Conservation (phyloP, 768 basidiomycete species). For the Hortiboletus flavorubellus region DNA sequence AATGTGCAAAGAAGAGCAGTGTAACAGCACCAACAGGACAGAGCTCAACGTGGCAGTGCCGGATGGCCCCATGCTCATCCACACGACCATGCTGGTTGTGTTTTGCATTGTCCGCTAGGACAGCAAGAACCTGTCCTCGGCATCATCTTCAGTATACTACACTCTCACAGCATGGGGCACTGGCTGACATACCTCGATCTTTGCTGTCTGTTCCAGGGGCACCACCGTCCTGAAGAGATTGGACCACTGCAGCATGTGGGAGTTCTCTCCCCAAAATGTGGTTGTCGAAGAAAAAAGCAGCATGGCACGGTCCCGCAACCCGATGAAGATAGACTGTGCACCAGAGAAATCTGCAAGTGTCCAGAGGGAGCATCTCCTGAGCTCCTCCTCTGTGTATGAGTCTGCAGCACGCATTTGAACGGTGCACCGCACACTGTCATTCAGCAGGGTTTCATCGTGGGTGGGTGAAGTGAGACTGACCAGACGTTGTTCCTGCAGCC, state of each 20-base stretch:
- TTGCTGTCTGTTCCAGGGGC: neutral
- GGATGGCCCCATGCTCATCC: conserved; percentile 32
- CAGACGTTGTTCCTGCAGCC: neutral
- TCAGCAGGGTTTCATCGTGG: no score
- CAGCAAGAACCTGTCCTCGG: conserved; percentile 23
- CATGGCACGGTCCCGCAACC: neutral
- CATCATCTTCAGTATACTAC: neutral
- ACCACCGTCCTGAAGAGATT: neutral
- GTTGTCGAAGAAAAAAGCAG: neutral
- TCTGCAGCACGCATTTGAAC: no score
- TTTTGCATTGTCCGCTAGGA: conserved; percentile 31
- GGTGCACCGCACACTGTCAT: no score
- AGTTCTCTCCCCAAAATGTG: neutral
- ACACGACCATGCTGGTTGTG: conserved; percentile 29
- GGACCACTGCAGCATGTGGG: neutral
- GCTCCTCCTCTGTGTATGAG: neutral
- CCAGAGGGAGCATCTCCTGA: neutral
- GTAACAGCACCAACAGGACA: conserved; percentile 31
- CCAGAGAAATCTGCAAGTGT: neutral
- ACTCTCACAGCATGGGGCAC: no score
- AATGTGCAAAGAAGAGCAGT: conserved; percentile 27
- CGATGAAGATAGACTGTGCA: neutral
- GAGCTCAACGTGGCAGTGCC: conserved; percentile 27
- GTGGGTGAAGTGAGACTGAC: neutral
- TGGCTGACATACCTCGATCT: neutral